Evolutionary conservation across 768 basidiomycete species (phyloP), one percentile per base, ranked within the genome.

Genomic region (Calocybe gangraenosa): DNA sequence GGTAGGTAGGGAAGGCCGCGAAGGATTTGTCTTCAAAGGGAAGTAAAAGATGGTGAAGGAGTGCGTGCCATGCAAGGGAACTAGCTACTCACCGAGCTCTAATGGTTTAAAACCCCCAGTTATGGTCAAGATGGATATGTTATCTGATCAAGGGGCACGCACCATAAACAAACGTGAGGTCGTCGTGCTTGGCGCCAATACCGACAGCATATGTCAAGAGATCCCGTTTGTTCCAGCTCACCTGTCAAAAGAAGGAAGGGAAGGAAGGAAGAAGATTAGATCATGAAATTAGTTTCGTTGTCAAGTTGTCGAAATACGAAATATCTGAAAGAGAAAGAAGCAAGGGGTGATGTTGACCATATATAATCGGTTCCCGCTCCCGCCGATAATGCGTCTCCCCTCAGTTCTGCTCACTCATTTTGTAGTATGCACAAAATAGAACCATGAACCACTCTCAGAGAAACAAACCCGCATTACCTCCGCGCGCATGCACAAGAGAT

Each of bases 151-250:
- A 28, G 6, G 11, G 25, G 14, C 7, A 57, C 74, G 25, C 45
- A 87, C 87, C 89, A 61, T 91, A 92, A 23, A 85, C 72, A 37
- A 88, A 73, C 4, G 72, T 65, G 37, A 79, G 74, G 44, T 92
- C 89, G 40, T 85, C 73, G 32, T 71, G 71, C 64, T 88, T 90
- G 13, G 88, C 88, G 11, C 91, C 92, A 30, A 93, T 82, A 11
- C 87, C 88, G 19, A 81, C 68, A 10, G 87, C 85, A 52, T 92
- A 93, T 1, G 79, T 75, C 48, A 93, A 66, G 14, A 92, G 66
- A 64, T 93, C 91, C 40, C 89, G 79, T 65, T 83, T 82, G 59
- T 87, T 90, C 91, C 91, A 93, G 1, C 77, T 64, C 19, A 89
- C 90, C 87, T 91, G 34, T 14, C 34, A 18, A n/a, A 35, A 7